A percentile compares a stretch with the other conserved stretches of the same genome.
Evolutionary conservation across 1,284 basidiomycete genomes (phyloP).

Genomic region (Apiotrichum porosum): DNA sequence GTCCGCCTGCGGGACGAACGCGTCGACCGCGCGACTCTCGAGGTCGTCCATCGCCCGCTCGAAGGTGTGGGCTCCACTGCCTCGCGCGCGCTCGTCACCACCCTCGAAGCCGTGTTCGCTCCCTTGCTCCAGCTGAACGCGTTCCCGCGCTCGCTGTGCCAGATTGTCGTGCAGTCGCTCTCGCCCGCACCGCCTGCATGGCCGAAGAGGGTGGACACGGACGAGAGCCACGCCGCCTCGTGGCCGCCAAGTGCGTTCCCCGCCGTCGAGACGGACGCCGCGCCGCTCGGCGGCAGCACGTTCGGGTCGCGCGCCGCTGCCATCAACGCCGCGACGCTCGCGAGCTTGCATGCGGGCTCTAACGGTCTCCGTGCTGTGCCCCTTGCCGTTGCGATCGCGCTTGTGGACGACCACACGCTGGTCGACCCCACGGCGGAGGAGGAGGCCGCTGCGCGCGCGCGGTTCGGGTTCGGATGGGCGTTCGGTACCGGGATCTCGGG

Average conservation of each 20-base stretch:
- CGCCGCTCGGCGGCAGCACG: constrained; percentile 8
- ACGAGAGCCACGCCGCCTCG: too few species aligned
- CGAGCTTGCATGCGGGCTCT: constrained; percentile 49
- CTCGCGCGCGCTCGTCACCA: constrained; percentile 42
- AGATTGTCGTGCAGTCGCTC: constrained; percentile 58
- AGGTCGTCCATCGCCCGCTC: constrained; percentile 52
- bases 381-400: constrained; percentile 49
- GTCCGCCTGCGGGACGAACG: constrained; percentile 54
- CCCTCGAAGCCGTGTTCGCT: constrained; percentile 38
- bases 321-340: constrained; percentile 56
- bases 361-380: constrained; percentile 50
- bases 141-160: constrained; percentile 57
- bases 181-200: constrained; percentile 49
- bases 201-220: constrained; percentile 11
- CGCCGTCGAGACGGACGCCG: neutral
- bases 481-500: constrained; percentile 46
- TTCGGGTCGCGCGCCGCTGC: constrained; percentile 46
- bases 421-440: constrained; percentile 64
- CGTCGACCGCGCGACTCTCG: constrained; percentile 53
- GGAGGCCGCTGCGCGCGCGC: constrained; percentile 57
- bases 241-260: constrained; percentile 1
- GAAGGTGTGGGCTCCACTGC: constrained; percentile 48
- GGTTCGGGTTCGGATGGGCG: constrained; percentile 55
- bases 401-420: constrained; percentile 55
- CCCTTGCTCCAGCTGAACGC: constrained; percentile 50